Conservation (phyloP, 140 eudicot species). For the Senecio squalidus region DNA sequence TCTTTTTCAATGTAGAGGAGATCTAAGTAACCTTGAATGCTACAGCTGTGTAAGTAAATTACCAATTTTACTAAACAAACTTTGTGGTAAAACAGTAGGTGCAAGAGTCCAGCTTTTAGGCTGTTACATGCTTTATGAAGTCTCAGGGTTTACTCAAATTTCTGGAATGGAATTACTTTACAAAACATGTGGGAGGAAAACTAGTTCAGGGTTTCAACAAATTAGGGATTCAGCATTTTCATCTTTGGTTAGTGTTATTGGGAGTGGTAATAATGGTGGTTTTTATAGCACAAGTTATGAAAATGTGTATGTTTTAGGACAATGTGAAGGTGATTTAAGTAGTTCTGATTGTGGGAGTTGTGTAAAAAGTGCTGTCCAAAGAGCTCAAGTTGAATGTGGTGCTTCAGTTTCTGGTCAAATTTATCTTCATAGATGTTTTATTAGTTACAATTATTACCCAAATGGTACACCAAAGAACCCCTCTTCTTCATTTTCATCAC, state of each 20-base stretch:
- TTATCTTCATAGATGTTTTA: conserved; percentile 67
- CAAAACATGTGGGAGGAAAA: conserved; percentile 73
- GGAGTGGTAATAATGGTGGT: conserved; percentile 39
- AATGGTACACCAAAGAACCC: conserved; percentile 60
- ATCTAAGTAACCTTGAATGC: conserved; percentile 65
- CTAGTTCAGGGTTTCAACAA: conserved; percentile 54
- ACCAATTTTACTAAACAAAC: conserved; percentile 71
- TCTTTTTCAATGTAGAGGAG: conserved; percentile 91
- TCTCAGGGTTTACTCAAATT: conserved; percentile 73
- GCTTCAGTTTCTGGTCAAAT: conserved; percentile 67
- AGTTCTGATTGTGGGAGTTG: conserved; percentile 68
- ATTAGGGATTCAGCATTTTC: conserved; percentile 65
- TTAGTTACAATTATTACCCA: conserved; percentile 54
- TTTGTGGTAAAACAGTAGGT: conserved; percentile 77
- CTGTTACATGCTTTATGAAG: conserved; percentile 83
- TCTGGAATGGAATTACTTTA: conserved; percentile 76
- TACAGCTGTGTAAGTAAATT: conserved; percentile 70
- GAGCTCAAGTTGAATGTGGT: conserved; percentile 86
- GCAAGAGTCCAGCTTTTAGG: conserved; percentile 88
- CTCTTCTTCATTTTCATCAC: conserved; percentile 37
- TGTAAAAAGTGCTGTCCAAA: conserved; percentile 71
- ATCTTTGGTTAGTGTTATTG: conserved; percentile 46
- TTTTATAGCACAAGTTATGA: conserved; percentile 62
- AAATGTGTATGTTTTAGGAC: conserved; percentile 65
- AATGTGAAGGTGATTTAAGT: conserved; percentile 86